Evolutionary conservation across 768 basidiomycete genomes (phyloP), one percentile per base, ranked within the genome.

Genomic region (Macrolepiota albuminosa): DNA sequence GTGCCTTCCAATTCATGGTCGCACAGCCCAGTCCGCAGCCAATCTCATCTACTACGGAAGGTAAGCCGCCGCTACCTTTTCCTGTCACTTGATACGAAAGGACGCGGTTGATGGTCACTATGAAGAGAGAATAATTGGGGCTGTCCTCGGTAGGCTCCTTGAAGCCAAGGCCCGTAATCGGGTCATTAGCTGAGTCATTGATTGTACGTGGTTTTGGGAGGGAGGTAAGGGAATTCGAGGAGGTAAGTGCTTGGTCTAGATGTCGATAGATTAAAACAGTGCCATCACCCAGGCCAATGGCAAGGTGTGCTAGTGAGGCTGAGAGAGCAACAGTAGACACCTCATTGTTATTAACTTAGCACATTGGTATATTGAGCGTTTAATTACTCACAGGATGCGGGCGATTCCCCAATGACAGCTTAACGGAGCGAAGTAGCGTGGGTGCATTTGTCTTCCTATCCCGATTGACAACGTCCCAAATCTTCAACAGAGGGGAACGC

Each of bases 241-340:
- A 84, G 3, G 87, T 81, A 37, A 96, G 78, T 1, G 94, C 94
- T 69, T 98, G 95, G 70, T 95, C 89, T 21, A 98, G 78, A 68
- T 98, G 93, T 7, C 93, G 86, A 70, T 93, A 96, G 16, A 97
- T 79, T 9, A 98, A 80, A 16, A 97, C 95, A 0, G 91, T 91
- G 29, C 97, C 97, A 68, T 98, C 95, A 6, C 87, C 94, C n/a
- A 98, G 83, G 14, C 95, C 97, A 43, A 98, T 83, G 6, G 95
- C 89, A 29, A 99, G 84, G 70, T 95, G 91, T 0, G 91, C 84
- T 4, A 97, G 78, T 18, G 82, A 81, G 6, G 84, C 75, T 0
- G 95, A 90, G 24, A 95, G 76, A 0, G 95, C 91, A 45, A 97
- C 76, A 1, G 88, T 84, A 2, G 92, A 86, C 11, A 95, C 85